Base-by-base conservation (phyloP, 163 green algal species). In the Scenedesmus sp. region DNA sequence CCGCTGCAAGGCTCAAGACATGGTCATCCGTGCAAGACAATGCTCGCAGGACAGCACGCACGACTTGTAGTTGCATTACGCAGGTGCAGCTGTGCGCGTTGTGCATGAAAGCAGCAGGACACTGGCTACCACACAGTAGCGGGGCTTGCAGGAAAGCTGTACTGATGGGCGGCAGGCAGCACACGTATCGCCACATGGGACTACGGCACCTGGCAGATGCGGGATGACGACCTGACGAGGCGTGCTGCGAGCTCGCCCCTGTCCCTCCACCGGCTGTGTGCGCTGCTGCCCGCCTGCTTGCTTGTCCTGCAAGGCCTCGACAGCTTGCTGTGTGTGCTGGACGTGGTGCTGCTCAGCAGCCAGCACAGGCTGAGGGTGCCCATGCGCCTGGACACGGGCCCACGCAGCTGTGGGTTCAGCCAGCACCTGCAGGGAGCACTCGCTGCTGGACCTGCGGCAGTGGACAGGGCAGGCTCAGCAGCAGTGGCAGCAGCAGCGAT, bases 331-430 rank as follows among this genome's bases (percentile, higher is more conserved):
- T 73, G 49, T 20, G 65, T 92, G n/a, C n/a, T 81, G 20, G 88
- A 92, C 7, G 43, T 92, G 40, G 88, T 89, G 42, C 81, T 92
- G 20, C 79, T 92, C 20, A 51, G 44, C 51, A 80, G 4, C 7
- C 87, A 91, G 20, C 40, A 87, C 49, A 56, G 43, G 87, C 40
- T 87, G 30, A 43, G 78, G 9, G 24, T 65, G 22, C 46, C 78
- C 20, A 49, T 78, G 53, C 82, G 83, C 20, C 40, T 88, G 0
- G 20, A 59, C 9, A 49, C 65, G 26, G 73, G 73, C 4, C 44
- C 73, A 65, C 40, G 51, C 86, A 81, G 86, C 33, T 26, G 42
- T 68, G 84, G 40, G 24, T 46, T 56, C 56, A 79, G 35, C 53
- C 53, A 35, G 16, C 35, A n/a, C 30, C 6, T 61, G 43, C 40